A percentile compares a stretch with the other conserved stretches of the same genome.
phyloP scores from a whole-genome alignment of 83 land plant genomes.

The Picea abies region DNA sequence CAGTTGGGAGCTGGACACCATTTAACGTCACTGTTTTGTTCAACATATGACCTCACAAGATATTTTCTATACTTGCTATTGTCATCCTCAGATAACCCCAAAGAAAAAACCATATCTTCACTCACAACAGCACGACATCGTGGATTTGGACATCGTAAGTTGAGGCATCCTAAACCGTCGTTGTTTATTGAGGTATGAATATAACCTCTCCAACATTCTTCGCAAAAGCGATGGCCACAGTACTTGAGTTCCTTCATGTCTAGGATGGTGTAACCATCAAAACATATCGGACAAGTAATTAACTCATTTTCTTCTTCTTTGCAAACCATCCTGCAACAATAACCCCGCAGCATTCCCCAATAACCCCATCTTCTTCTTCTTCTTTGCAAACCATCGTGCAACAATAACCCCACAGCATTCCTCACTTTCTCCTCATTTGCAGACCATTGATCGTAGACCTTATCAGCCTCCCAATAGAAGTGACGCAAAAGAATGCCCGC shows the following conservation, averaged over 20 bases:
- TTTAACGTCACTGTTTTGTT: neutral
- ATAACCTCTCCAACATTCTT: neutral
- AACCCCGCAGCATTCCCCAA: no score
- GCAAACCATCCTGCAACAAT: no score
- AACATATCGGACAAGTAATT: no score
- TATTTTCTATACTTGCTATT: neutral
- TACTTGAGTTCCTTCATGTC: no score
- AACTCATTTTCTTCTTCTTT: no score
- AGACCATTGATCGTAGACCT: neutral
- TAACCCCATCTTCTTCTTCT: no score
- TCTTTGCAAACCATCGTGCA: no score
- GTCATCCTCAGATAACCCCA: neutral
- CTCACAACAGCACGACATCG: neutral
- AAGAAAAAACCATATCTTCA: neutral
- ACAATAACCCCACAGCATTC: neutral
- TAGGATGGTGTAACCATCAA: no score
- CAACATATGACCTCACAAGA: neutral
- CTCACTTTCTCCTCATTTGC: neutral
- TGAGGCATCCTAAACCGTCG: neutral
- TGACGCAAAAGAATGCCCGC: neutral
- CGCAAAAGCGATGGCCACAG: no score
- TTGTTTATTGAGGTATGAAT: neutral
- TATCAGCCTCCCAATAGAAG: neutral
- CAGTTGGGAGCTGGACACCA: neutral
- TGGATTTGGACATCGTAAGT: neutral